Evolutionary conservation across 768 basidiomycete species (phyloP).

Genomic region (Auricularia auricula-judae): DNA sequence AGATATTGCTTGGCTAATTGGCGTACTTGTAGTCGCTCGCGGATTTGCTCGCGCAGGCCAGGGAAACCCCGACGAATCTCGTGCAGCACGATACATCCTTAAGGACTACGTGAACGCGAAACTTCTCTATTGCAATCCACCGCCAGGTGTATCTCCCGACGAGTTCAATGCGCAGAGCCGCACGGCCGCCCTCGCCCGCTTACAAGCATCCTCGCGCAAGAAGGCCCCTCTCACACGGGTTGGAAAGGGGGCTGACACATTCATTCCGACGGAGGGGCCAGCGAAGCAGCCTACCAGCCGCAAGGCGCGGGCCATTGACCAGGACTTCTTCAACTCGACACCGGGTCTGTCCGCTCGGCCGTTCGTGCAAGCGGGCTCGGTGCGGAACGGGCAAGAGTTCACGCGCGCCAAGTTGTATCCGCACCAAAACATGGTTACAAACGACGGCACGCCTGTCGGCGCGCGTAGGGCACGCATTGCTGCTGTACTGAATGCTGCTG

Average conservation of each 20-base stretch:
- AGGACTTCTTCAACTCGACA: constrained; percentile 66
- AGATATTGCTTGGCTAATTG: background rate
- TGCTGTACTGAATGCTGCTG: constrained; percentile 28
- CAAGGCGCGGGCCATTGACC: constrained; percentile 65
- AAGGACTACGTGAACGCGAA: constrained; percentile 98
- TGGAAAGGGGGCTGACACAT: constrained; percentile 74
- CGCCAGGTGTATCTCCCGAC: constrained; percentile 56
- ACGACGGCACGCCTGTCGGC: constrained; percentile 62
- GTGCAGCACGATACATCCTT: constrained; percentile 81
- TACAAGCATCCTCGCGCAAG: constrained; percentile 62
- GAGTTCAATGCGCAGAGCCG: constrained; percentile 69
- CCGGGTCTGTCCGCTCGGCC: constrained; percentile 44
- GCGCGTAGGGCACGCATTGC: constrained; percentile 32
- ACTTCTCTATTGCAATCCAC: constrained; percentile 80
- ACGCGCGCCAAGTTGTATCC: constrained; percentile 61
- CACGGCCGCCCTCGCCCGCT: constrained; percentile 42
- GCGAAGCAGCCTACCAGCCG: constrained; percentile 16
- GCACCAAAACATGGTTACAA: constrained; percentile 69
- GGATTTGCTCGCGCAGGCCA: constrained; percentile 90
- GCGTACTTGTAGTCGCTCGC: constrained; percentile 55
- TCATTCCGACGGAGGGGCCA: constrained; percentile 31
- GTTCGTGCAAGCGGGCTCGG: constrained; percentile 45
- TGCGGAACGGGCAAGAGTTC: constrained; percentile 46
- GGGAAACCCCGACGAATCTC: constrained; percentile 95
- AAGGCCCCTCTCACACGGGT: constrained; percentile 82